Base-by-base conservation (phyloP, 495 filamentous ascomycete genomes). In the Xylaria venustula region DNA sequence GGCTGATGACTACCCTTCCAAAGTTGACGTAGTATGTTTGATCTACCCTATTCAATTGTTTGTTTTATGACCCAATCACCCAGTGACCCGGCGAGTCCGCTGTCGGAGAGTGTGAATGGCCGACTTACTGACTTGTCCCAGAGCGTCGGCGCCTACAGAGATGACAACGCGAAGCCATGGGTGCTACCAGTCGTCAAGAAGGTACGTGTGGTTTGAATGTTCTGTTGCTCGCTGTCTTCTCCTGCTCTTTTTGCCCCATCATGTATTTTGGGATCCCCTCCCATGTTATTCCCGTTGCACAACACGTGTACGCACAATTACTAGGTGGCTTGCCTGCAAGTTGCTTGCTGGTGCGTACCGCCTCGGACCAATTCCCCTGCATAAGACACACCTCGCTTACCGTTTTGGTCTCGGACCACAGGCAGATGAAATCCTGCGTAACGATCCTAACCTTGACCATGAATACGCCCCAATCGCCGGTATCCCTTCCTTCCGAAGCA, bases 401-500 rank as follows among this genome's bases (percentile, higher is more conserved):
- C 25, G 54, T 30, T 56, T 20, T 40, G 7, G 19, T 42, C 36
- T 17, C n/a, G n/a, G 28, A 49, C n/a, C 15, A 61, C 69, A 97
- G 95, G 95, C 95, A 52, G 93, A 98, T 70, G 88, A 91, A 48
- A 85, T 90, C 62, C 79, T 98, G 45, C 88, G 87, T 67, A 89
- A 87, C 67, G 93, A 97, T 71, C 93, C 95, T 62, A 81, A 87
- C 50, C 78, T 96, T 53, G 96, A 99, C 79, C 92, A 98, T 81
- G 94, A 99, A 85, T 99, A 98, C 73, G 90, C 96, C 59, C 93
- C 95, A 49, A 99, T 99, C 72, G 89, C 92, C 57, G 94, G 94
- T 61, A 82, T 98, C 46, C 74, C 87, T 41, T 83, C 85, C 8
- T 93, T 96, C 75, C 97, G 91, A 49, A 81, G 83, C 60, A 93